Percentiles rank a stretch among this genome's conserved stretches.
Evolutionary conservation across 768 basidiomycete species (phyloP).

Genomic region (Tephrocybe sp.): DNA sequence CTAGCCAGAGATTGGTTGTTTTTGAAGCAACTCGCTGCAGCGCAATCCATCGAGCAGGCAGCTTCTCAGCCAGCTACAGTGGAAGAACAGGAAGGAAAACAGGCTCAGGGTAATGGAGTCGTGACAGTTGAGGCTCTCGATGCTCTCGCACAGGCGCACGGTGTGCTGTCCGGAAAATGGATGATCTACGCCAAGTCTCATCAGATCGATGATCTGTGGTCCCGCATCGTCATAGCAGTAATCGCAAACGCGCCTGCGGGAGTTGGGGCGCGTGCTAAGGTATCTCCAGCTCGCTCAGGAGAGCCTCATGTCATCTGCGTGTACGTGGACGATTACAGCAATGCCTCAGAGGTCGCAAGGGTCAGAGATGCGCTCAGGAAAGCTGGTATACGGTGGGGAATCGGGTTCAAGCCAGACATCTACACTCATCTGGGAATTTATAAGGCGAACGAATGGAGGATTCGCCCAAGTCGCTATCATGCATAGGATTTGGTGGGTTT

Average conservation of each 20-base stretch:
- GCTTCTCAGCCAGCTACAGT: background rate
- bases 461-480: conserved; percentile 32
- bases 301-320: conserved; percentile 37
- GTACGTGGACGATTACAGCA: conserved; percentile 31
- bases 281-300: conserved; percentile 29
- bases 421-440: conserved; percentile 40
- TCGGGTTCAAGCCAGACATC: conserved; percentile 40
- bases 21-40: conserved; percentile 9
- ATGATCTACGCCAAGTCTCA: conserved; percentile 31
- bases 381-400: conserved; percentile 34
- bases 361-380: conserved; percentile 33
- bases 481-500: too few relatives aligned
- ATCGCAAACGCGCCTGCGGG: conserved; percentile 12
- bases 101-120: background rate
- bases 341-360: conserved; percentile 25
- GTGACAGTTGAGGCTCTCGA: conserved; percentile 34
- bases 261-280: conserved; percentile 29
- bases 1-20: conserved; percentile 10
- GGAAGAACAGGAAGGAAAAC: background rate
- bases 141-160: conserved; percentile 30
- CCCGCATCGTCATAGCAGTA: conserved; percentile 26
- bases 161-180: conserved; percentile 37
- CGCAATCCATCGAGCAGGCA: background rate
- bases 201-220: conserved; percentile 36
- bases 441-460: conserved; percentile 33